These are phyloP conservation scores for Microsporum canis DNA, from an alignment of 2,329 filamentous ascomycete species.

Conservation along the genomic window DNA sequence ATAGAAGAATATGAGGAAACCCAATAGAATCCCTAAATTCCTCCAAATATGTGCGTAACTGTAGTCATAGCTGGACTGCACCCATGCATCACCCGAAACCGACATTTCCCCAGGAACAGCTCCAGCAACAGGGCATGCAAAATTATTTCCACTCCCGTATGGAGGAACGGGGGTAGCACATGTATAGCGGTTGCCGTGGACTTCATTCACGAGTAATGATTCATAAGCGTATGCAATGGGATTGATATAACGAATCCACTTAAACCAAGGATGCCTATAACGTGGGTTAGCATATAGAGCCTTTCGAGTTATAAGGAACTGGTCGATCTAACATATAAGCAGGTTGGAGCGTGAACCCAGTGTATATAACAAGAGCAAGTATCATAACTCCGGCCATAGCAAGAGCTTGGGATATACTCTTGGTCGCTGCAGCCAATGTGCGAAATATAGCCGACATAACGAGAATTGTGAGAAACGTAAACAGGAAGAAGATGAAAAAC, in stretches of 20 bases:
- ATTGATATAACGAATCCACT: slow-evolving; percentile 57
- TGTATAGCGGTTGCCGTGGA: slow-evolving; percentile 45
- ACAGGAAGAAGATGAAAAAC: slow-evolving; percentile 55
- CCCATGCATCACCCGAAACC: slow-evolving; percentile 52
- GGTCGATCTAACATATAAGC: slow-evolving; percentile 15
- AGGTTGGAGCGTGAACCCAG: slow-evolving; percentile 51
- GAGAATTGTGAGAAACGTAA: slow-evolving; percentile 49
- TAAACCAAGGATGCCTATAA: slow-evolving; percentile 48
- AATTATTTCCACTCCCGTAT: slow-evolving; percentile 39
- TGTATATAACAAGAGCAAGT: slow-evolving; percentile 52
- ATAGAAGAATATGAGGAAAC: slow-evolving; percentile 54
- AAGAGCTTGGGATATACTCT: slow-evolving; percentile 53
- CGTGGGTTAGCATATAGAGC: slow-evolving; percentile 12
- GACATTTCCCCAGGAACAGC: slow-evolving; percentile 43
- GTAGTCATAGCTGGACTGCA: slow-evolving; percentile 47
- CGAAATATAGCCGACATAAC: slow-evolving; percentile 50
- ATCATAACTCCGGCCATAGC: slow-evolving; percentile 43
- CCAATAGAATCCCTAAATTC: slow-evolving; percentile 58
- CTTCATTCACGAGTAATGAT: slow-evolving; percentile 46
- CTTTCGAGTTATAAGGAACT: background rate
- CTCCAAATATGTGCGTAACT: slow-evolving; percentile 50
- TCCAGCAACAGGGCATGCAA: slow-evolving; percentile 45
- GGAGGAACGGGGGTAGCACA: slow-evolving; percentile 42
- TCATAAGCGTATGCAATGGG: slow-evolving; percentile 57
- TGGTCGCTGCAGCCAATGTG: slow-evolving; percentile 47